Percentiles rank a stretch among this genome's conserved stretches.
phyloP scores from a whole-genome alignment of 2,329 filamentous ascomycete genomes.

The Lomentospora prolificans region DNA sequence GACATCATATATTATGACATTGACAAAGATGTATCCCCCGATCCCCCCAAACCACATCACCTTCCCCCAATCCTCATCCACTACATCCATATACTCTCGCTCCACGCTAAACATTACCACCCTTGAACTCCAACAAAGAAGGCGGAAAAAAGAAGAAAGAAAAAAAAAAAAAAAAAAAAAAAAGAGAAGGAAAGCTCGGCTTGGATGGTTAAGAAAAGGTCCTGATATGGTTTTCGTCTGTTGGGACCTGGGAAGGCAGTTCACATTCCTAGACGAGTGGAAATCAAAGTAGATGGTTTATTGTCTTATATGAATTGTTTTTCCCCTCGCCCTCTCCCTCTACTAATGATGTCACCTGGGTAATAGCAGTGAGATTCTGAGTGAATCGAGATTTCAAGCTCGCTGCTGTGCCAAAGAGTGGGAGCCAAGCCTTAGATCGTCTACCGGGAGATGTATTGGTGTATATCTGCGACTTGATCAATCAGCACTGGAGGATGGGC shows the following conservation, averaged over 20 bases:
- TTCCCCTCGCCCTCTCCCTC: not conserved
- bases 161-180: too few relatives aligned
- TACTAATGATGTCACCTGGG: too few relatives aligned
- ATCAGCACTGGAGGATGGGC: not conserved
- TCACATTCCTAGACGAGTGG: not conserved
- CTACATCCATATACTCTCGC: not conserved
- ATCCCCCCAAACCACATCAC: not conserved
- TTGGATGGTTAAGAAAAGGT: not conserved
- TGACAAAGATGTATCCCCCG: not conserved
- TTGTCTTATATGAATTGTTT: not conserved
- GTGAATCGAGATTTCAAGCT: too few relatives aligned
- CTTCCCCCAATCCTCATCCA: not conserved
- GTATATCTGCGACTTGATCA: not conserved
- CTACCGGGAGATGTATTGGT: too few relatives aligned
- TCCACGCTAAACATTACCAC: not conserved
- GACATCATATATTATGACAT: not conserved
- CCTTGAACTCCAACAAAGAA: not conserved
- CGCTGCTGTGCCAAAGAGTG: too few relatives aligned
- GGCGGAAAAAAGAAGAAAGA: not conserved
- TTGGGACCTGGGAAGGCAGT: not conserved
- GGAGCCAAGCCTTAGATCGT: too few relatives aligned
- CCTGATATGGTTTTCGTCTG: not conserved
- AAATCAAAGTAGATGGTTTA: not conserved
- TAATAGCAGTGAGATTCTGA: too few relatives aligned
- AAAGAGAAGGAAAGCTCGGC: not conserved